Base-by-base conservation (phyloP, 176 grass and related monocot species). In the Oryza brachyantha region DNA sequence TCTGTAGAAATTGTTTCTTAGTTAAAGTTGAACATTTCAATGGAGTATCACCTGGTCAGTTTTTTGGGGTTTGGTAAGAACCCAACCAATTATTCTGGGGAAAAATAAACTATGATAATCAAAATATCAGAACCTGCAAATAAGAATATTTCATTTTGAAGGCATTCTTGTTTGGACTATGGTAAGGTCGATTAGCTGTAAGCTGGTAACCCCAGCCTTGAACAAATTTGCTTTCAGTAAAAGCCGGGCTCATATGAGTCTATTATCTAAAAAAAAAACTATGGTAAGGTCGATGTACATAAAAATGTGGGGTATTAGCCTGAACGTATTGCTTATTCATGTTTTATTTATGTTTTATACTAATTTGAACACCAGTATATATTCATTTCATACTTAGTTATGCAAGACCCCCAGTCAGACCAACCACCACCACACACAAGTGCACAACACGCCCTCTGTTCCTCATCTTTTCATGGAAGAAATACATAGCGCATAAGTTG, bases 51-150 rank as follows among this genome's bases (percentile, higher is more conserved):
- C 0, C 4, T 46, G 29, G 22, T 13, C 35, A 52, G 17, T 17
- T 31, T 24, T 12, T 13, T 84, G 67, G 34, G 12, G 14, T 69
- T 77, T 26, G 21, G 21, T 61, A 45, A 10, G 73, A 70, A n/a
- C 10, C 39, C 36, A 32, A 35, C 1, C 27, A 5, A 52, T 26
- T 26, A 45, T 43, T 48, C 29, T 31, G 21, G 38, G 13, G 48
- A 71, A 46, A 29, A 13, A 68, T 38, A 42, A 70, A 80, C 36
- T 26, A 35, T 50, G 29, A 13, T 55, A 83, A 22, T 74, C n/a
- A 40, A 40, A 16, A 83, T 54, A 21, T 54, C 8, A 71, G 29
- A 52, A 64, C 2, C 61, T 17, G 17, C 38, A 63, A 77, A 66
- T 13, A 42, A 42, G 37, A 72, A n/a, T 14, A 27, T 35, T 19